These are phyloP conservation scores for Lepidopterella palustris DNA, from an alignment of 495 filamentous ascomycete species.

Conservation along the genomic window DNA sequence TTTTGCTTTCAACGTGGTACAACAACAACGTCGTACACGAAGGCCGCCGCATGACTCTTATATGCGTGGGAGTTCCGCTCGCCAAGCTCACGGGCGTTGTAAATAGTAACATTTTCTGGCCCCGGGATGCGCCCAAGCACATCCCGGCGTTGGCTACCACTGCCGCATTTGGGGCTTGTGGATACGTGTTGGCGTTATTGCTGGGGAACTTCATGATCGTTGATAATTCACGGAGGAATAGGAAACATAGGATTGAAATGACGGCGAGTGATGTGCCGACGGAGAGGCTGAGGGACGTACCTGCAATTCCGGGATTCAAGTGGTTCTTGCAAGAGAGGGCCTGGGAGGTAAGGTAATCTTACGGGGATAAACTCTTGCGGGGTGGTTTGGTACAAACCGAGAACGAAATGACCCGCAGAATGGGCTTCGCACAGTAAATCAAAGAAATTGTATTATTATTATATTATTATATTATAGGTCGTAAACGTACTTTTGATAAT, in stretches of 20 bases:
- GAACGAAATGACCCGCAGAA: no score
- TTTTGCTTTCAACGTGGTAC: conserved; percentile 45
- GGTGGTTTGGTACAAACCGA: not conserved
- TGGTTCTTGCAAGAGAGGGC: conserved; percentile 50
- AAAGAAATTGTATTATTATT: no score
- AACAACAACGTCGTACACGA: conserved; percentile 72
- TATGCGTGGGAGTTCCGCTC: conserved; percentile 65
- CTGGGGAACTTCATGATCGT: conserved; percentile 63
- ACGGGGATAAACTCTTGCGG: not conserved
- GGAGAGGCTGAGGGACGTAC: conserved; percentile 60
- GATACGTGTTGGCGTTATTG: conserved; percentile 49
- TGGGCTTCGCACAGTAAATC: no score
- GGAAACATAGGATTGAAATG: conserved; percentile 52
- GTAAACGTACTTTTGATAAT: no score
- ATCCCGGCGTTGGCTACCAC: conserved; percentile 67
- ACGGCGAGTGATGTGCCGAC: conserved; percentile 63
- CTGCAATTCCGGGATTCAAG: conserved; percentile 55
- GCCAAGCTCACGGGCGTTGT: conserved; percentile 81
- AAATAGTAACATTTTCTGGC: conserved; percentile 65
- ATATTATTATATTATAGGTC: not conserved
- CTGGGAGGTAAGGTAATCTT: not conserved
- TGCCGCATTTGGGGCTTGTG: conserved; percentile 62
- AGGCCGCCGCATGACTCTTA: conserved; percentile 61
- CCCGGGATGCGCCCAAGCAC: conserved; percentile 65
- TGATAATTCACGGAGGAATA: conserved; percentile 62